Evolutionary conservation across 306 rosid genomes (phyloP), one percentile per base, ranked within the genome.

Genomic region (Bauhinia variegata): DNA sequence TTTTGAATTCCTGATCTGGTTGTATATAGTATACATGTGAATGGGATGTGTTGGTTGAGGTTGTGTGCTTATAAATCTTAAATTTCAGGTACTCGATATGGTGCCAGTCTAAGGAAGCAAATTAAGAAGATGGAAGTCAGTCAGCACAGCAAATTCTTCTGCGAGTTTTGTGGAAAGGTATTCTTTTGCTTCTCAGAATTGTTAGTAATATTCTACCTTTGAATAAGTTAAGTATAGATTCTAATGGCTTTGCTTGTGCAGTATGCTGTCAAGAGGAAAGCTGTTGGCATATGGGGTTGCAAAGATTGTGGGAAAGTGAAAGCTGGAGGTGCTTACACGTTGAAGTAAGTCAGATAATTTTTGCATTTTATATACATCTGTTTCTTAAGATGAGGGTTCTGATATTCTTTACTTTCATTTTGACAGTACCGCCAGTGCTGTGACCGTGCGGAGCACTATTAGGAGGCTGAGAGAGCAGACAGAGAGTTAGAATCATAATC

Each of bases 401-500:
- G 38, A 55, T 38, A 11, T 71, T 18, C 10, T 28, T 61, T n/a
- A 4, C 76, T 28, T 72, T 48, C 5, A 53, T 49, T 16, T 62
- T 67, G 51, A 62, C 86, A 87, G 89, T 53, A 91, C 95, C 12
- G 95, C 92, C 4, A 81, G 87, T 77, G 96, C 92, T 33, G 96
- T 86, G 49, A 89, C 74, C 3, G 91, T 85, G 10, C 62, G 96
- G 68, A 86, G 96, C 73, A 87, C 93, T 48, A 87, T 89, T 58
- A 73, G 92, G 37, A 80, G 96, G 89, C 79, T 86, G 79, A 89
- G 92, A 75, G 96, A 89, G 87, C 91, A 89, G 87, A 89, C 96
- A 0, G 88, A 86, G 79, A 70, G 88, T 70, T 90, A 14, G 65
- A 41, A 3, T 2, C 6, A 42, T 50, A 7, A 8, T 19, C 31